Conservation (phyloP, 2,329 filamentous ascomycete genomes). For the Venturia asperata region DNA sequence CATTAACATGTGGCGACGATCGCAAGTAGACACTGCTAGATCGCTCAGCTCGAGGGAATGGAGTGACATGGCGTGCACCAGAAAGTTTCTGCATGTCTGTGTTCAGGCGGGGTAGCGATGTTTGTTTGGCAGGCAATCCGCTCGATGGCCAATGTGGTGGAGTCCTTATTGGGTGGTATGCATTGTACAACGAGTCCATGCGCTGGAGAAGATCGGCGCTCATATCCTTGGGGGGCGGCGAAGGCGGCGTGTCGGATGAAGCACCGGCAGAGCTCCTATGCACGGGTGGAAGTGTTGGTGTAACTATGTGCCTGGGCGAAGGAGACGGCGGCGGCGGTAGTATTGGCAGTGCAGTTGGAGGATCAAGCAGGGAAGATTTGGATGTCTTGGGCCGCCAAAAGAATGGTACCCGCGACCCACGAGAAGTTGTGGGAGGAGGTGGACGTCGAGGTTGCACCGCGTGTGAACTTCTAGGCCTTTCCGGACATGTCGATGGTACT, state of each 20-base stretch:
- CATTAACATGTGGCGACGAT: neutral
- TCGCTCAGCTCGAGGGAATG: neutral
- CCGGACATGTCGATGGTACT: neutral
- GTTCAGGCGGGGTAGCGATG: neutral
- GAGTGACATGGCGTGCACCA: neutral
- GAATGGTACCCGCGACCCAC: neutral
- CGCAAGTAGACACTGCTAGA: slow-evolving; percentile 1
- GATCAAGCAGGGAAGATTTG: neutral
- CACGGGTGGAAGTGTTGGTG: neutral
- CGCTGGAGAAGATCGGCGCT: neutral
- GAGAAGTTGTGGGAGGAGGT: neutral
- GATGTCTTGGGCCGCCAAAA: neutral
- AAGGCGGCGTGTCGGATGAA: neutral
- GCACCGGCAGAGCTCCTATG: neutral
- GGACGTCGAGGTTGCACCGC: neutral
- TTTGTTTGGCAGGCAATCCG: neutral
- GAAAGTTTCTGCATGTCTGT: neutral
- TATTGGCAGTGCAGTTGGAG: neutral
- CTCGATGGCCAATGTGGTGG: neutral
- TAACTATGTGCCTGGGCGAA: neutral
- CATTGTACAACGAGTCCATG: neutral
- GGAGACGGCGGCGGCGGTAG: neutral
- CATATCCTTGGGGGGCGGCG: slow-evolving; percentile 3
- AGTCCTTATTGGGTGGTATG: neutral
- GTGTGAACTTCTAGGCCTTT: neutral